Conservation (phyloP, 1,139 yeast species). For the Diutina ranongensis region DNA sequence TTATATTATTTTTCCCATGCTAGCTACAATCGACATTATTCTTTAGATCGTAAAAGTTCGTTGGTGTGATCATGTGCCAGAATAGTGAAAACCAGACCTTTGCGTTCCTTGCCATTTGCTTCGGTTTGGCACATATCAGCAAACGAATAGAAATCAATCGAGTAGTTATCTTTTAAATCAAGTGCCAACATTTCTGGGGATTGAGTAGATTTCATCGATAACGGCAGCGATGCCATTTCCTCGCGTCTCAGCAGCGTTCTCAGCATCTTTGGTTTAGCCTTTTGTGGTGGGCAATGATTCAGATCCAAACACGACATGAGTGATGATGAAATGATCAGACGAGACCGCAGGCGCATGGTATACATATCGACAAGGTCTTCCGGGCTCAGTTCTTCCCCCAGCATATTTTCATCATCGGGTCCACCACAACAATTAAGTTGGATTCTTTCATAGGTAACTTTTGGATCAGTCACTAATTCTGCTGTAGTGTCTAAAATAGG, state of each 20-base stretch:
- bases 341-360: background rate
- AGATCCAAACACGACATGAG: conserved; percentile 4
- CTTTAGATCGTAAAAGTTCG: background rate
- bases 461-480: conserved; percentile 20
- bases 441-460: conserved; percentile 12
- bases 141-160: conserved; percentile 23
- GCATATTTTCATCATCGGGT: background rate
- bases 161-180: conserved; percentile 6
- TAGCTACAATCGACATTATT: background rate
- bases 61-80: conserved; percentile 4
- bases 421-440: conserved; percentile 4
- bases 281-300: background rate
- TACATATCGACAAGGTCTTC: background rate
- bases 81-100: conserved; percentile 4
- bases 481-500: conserved; percentile 24
- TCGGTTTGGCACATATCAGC: conserved; percentile 19
- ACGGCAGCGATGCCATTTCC: background rate
- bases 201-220: background rate
- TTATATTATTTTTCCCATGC: no score
- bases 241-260: background rate
- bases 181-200: background rate
- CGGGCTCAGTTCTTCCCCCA: conserved; percentile 1
- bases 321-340: background rate
- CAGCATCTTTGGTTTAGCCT: background rate
- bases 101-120: background rate